Conservation (phyloP, 441 rosid species). For the Pelargonium myrrhifolium region DNA sequence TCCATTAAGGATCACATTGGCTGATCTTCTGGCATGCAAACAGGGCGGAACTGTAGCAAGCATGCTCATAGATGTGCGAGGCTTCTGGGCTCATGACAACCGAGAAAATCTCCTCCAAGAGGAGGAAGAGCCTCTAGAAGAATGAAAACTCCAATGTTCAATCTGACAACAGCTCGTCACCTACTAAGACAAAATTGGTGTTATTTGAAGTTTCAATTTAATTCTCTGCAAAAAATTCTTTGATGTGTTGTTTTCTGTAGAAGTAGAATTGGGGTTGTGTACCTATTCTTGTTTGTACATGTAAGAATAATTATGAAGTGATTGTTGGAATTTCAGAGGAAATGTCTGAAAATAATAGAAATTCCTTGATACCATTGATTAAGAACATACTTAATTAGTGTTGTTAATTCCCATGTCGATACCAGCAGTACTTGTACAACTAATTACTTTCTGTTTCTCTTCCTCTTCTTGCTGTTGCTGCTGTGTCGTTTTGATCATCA, state of each 20-base stretch:
- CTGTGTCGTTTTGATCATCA: no score
- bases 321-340: not conserved
- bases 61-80: conserved; percentile 94
- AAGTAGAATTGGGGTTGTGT: not conserved
- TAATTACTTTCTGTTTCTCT: no score
- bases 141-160: conserved; percentile 32
- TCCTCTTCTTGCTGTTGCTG: no score
- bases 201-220: not conserved
- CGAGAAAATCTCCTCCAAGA: conserved; percentile 97
- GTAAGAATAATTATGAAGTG: not conserved
- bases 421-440: no score
- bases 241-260: not conserved
- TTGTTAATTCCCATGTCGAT: no score
- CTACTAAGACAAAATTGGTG: not conserved
- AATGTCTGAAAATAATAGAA: no score
- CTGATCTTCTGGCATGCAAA: conserved; percentile 76
- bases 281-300: no score
- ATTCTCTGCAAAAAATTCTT: no score
- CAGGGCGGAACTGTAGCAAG: conserved; percentile 98
- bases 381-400: no score
- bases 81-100: conserved; percentile 98
- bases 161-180: not conserved
- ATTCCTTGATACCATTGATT: no score
- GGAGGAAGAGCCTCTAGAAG: conserved; percentile 92
- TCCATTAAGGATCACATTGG: conserved; percentile 55